A percentile compares a stretch with the other conserved stretches of the same genome.
These are phyloP conservation scores for Polysphondylium violaceum DNA, from an alignment of 78 protist species.

Conservation along the genomic window DNA sequence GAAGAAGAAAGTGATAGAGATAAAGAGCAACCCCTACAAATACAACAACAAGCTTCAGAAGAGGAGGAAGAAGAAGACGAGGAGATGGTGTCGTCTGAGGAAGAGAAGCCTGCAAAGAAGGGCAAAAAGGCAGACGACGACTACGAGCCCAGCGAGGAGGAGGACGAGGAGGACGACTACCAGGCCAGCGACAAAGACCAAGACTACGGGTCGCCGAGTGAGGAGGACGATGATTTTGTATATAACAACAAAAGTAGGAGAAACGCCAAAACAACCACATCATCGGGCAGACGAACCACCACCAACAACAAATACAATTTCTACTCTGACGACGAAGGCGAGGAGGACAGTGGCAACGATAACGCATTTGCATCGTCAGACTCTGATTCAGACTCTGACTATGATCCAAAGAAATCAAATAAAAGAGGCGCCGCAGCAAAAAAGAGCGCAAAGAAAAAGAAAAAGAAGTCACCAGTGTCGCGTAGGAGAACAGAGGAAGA, in stretches of 20 bases:
- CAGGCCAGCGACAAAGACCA: conserved; percentile 4
- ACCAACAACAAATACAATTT: no score
- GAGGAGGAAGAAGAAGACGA: background rate
- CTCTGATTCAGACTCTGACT: background rate
- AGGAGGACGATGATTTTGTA: conserved; percentile 4
- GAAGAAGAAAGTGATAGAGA: background rate
- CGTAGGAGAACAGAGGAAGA: background rate
- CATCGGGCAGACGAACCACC: no score
- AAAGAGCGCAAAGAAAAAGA: conserved; percentile 6
- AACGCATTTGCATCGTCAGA: conserved; percentile 2
- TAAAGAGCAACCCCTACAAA: background rate
- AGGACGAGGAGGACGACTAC: background rate
- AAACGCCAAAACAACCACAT: no score
- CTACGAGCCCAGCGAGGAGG: conserved; percentile 11
- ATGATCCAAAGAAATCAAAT: background rate
- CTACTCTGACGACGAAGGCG: conserved; percentile 1
- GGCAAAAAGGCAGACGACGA: conserved; percentile 4
- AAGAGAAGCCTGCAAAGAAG: background rate
- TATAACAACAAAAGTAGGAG: background rate
- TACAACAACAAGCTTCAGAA: background rate
- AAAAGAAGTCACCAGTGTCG: background rate
- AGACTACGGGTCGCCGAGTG: background rate
- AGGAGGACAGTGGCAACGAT: conserved; percentile 9
- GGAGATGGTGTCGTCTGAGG: background rate
- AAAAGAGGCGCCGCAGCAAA: background rate